Base-by-base conservation (phyloP, 2,329 filamentous ascomycete species). In the Xylariaceae sp. region DNA sequence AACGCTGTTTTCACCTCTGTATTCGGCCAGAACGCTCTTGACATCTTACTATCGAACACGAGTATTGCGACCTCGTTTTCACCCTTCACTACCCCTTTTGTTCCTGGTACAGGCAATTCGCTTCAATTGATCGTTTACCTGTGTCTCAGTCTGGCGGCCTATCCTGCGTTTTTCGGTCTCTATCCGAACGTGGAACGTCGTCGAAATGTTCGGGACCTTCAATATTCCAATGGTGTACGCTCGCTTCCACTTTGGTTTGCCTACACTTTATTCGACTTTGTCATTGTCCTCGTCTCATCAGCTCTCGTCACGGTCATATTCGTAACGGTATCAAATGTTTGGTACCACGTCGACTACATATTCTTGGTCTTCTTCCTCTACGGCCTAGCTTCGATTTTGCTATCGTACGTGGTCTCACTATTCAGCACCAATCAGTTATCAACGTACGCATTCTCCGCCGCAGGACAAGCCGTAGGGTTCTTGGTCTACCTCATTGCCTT, bases 181-280 rank as follows among this genome's bases (percentile, higher is more conserved):
- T 96, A 96, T 65, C 89, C 90, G 0, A 95, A 89, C n/a, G 76
- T 88, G 26, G 92, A 96, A 70, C 80, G 90, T 22, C 75, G 90
- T 10, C 77, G 84, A 47, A 87, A 90, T 59, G 89, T 96, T 21
- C 83, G 92, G 48, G 87, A 88, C 15, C 75, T 96, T 29, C 87
- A 96, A 69, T 96, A 95, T 71, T 95, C 89, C 50, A 96, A 96
- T 65, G 92, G 92, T 44, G 90, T 96, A 26, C 80, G 88, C 12
- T 86, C 88, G 0, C 75, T 88, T 8, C 89, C 91, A 0, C 75
- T 96, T 1, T 96, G 92, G 92, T 71, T 89, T 5, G 89, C 92
- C 1, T 95, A 96, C 66, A 76, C 87, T 0, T 65, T 77, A 0
- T 95, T 96, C 65, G 92, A 96, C 71, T 90, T 92, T 59, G 67